These are phyloP conservation scores for Scutellaria galericulata DNA, from an alignment of 257 asterid genomes.

Conservation along the genomic window DNA sequence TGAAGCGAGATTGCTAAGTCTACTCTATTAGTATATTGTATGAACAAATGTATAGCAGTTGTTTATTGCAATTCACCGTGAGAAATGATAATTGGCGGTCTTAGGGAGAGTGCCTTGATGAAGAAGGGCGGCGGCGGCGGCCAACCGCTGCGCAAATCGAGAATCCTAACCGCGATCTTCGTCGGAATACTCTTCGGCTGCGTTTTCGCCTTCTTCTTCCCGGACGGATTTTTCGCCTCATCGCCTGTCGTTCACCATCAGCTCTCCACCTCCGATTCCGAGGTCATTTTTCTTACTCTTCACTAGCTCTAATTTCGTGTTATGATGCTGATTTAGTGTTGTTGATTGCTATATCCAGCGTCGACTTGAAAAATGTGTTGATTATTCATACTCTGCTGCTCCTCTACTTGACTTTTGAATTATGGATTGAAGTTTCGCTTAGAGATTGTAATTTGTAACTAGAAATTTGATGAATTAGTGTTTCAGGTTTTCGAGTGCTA, in stretches of 20 bases:
- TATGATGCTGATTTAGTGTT: background rate
- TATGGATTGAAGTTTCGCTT: conserved; percentile 4
- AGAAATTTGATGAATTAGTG: background rate
- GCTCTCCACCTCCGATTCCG: conserved; percentile 36
- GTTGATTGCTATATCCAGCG: background rate
- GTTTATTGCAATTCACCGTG: conserved; percentile 20
- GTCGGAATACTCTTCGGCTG: conserved; percentile 54
- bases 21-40: background rate
- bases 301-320: background rate
- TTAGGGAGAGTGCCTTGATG: conserved; percentile 50
- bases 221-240: conserved; percentile 47
- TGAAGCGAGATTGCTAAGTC: background rate
- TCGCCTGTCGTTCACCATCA: conserved; percentile 32
- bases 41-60: conserved; percentile 16
- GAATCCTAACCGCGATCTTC: conserved; percentile 49
- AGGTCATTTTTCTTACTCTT: conserved; percentile 40
- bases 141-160: conserved; percentile 40
- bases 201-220: conserved; percentile 52
- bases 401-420: background rate
- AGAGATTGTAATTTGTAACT: background rate
- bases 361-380: conserved; percentile 27
- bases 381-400: background rate
- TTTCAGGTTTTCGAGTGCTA: background rate
- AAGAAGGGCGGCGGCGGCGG: conserved; percentile 41
- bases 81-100: conserved; percentile 40